These are phyloP conservation scores for Nannochloropsis granulata DNA, from an alignment of 108 stramenopile species.

Conservation along the genomic window DNA sequence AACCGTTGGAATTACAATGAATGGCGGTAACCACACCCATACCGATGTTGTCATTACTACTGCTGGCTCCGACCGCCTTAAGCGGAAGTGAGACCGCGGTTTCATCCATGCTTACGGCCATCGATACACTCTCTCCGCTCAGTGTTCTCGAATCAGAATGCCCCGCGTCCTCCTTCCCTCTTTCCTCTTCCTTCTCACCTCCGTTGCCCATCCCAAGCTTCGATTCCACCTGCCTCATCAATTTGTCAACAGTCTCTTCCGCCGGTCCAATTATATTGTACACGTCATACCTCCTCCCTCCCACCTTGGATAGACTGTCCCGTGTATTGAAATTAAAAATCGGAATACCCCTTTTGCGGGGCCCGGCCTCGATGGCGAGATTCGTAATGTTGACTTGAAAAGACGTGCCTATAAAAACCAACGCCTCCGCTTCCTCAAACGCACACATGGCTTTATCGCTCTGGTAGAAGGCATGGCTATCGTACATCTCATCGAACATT, in stretches of 20 bases:
- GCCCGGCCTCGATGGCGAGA: neutral
- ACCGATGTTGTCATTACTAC: neutral
- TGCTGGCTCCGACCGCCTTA: neutral
- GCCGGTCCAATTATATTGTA: conserved; percentile 9
- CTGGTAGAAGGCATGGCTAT: conserved; percentile 24
- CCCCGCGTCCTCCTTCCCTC: neutral
- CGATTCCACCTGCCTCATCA: neutral
- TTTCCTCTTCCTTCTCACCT: neutral
- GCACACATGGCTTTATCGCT: neutral
- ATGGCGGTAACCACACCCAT: too few species aligned
- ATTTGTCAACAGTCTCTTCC: conserved; percentile 9
- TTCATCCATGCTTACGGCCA: too few species aligned
- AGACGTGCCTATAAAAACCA: conserved; percentile 26
- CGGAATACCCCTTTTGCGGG: conserved; percentile 10
- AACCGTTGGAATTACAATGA: neutral
- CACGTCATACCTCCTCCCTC: neutral
- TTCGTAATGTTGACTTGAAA: conserved; percentile 18
- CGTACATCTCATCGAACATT: conserved; percentile 27
- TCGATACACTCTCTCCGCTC: neutral
- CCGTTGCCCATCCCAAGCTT: neutral
- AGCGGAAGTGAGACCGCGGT: too few species aligned
- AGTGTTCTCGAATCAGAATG: neutral
- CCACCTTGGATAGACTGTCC: neutral
- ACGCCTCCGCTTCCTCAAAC: conserved; percentile 12
- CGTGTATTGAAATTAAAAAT: conserved; percentile 21